phyloP scores from a whole-genome alignment of 1,284 basidiomycete genomes.

The Lentinula novae-zelandiae region DNA sequence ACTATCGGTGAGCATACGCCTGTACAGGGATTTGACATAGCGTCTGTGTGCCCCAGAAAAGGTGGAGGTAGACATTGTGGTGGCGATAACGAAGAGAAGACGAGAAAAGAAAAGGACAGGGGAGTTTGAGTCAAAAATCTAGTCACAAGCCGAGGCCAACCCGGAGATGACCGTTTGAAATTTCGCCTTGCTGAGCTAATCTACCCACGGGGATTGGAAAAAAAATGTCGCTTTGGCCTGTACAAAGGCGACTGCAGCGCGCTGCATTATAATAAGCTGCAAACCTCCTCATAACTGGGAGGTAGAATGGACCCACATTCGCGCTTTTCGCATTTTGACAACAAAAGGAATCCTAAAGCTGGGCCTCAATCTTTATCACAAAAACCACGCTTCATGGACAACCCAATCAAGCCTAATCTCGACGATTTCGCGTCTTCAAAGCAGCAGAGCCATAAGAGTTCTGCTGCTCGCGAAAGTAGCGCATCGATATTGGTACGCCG shows the following conservation, averaged over 20 bases:
- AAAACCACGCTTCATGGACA: conserved; percentile 42
- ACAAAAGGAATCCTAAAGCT: conserved; percentile 61
- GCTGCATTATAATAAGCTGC: background rate
- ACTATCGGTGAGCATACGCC: conserved; percentile 79
- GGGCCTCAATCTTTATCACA: conserved; percentile 44
- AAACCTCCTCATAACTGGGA: background rate
- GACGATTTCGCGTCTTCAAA: conserved; percentile 29
- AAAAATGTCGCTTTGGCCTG: background rate
- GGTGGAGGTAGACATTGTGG: conserved; percentile 45
- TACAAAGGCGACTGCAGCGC: background rate
- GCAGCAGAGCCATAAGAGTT: conserved; percentile 26
- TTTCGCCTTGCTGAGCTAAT: background rate
- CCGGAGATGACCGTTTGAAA: background rate
- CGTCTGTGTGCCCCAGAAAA: conserved; percentile 79
- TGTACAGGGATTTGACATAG: conserved; percentile 92
- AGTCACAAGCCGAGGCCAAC: background rate
- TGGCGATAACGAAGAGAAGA: conserved; percentile 9
- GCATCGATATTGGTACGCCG: conserved; percentile 30
- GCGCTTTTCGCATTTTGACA: conserved; percentile 59
- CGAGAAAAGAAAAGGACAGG: conserved; percentile 14
- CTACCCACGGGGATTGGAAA: background rate
- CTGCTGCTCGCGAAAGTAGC: conserved; percentile 19
- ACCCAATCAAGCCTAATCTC: conserved; percentile 32
- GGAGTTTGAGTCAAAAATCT: background rate
- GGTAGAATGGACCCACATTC: conserved; percentile 71